Evolutionary conservation across 805 yeast species (phyloP).

Genomic region (Pichia occidentalis): DNA sequence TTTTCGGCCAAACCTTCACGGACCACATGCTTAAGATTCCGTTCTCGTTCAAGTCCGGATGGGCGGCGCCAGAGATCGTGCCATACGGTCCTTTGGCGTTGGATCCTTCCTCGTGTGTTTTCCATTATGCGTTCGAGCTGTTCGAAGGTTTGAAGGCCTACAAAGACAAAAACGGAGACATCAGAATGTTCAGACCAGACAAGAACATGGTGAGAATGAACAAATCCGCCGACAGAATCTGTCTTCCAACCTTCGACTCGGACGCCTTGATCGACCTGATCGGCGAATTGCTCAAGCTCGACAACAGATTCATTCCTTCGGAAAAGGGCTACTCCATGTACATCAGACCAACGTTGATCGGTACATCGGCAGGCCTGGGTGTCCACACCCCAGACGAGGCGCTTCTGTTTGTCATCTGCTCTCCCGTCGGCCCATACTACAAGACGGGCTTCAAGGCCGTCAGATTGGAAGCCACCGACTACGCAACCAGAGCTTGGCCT

Average conservation of each 20-base stretch:
- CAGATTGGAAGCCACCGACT: slow-evolving; percentile 86
- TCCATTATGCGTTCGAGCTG: slow-evolving; percentile 91
- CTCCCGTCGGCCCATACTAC: slow-evolving; percentile 97
- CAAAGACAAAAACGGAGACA: slow-evolving; percentile 51
- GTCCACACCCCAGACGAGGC: slow-evolving; percentile 80
- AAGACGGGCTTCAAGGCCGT: slow-evolving; percentile 95
- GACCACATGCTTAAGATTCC: slow-evolving; percentile 84
- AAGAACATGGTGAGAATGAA: slow-evolving; percentile 91
- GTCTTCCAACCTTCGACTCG: slow-evolving; percentile 78
- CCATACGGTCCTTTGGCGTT: slow-evolving; percentile 73
- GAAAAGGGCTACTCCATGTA: slow-evolving; percentile 88
- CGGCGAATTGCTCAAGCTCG: slow-evolving; percentile 68
- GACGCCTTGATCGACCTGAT: slow-evolving; percentile 72
- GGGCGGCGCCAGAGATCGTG: slow-evolving; percentile 83
- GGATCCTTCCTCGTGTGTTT: slow-evolving; percentile 86
- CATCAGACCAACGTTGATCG: slow-evolving; percentile 92
- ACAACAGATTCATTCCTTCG: slow-evolving; percentile 72
- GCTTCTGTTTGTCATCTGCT: slow-evolving; percentile 75
- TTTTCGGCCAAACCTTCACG: slow-evolving; percentile 73
- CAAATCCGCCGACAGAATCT: slow-evolving; percentile 79
- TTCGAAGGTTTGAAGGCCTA: slow-evolving; percentile 97
- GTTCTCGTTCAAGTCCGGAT: slow-evolving; percentile 73
- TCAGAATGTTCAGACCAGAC: slow-evolving; percentile 86
- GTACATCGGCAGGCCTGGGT: slow-evolving; percentile 85
- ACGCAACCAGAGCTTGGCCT: slow-evolving; percentile 98